Base-by-base conservation (phyloP, 805 yeast genomes). In the Barnettozyma salicaria region DNA sequence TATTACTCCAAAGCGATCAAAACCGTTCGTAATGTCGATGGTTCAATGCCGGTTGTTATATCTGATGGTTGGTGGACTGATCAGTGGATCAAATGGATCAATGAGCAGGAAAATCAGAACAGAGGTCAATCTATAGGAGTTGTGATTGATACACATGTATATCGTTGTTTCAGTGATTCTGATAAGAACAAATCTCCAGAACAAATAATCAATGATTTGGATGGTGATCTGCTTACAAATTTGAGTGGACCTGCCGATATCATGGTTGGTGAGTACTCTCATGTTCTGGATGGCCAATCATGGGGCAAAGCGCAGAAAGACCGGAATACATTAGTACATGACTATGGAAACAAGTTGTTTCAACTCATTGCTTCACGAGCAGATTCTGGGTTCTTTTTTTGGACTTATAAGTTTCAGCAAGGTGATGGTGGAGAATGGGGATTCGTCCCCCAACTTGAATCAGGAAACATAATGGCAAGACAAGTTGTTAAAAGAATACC, bases 351-450 rank as follows among this genome's bases (percentile, higher is more conserved):
- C 14, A 58, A 56, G n/a, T 79, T 86, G 56, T 45, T 59, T 5
- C 51, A 60, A 3, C 44, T 72, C 6, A 74, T 83, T 52, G 52
- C 56, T 5, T 49, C 70, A 26, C 61, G 80, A 24, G 80, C 90
- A 2, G 58, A 67, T 8, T 71, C 76, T 39, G 97, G 97, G 0
- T 69, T 74, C 41, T 89, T 71, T 59, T 90, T 92, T 60, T 90
- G 97, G 97, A 84, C 96, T 2, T 83, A 64, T 58, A 86, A 87
- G 60, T 89, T 89, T 54, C 75, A 81, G 55, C 68, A 77, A 40
- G 97, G 97, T 2, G 81, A 80, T 53, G 97, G 97, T 29, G 97
- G 97, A 12, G 97, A 87, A 61, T 90, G 97, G 97, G 97, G 92
- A 34, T 80, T 86, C 60, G 68, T 71, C 18, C 83, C 87, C 25